Evolutionary conservation across 2,329 filamentous ascomycete genomes (phyloP).

Genomic region (Aureobasidium leucospermi): DNA sequence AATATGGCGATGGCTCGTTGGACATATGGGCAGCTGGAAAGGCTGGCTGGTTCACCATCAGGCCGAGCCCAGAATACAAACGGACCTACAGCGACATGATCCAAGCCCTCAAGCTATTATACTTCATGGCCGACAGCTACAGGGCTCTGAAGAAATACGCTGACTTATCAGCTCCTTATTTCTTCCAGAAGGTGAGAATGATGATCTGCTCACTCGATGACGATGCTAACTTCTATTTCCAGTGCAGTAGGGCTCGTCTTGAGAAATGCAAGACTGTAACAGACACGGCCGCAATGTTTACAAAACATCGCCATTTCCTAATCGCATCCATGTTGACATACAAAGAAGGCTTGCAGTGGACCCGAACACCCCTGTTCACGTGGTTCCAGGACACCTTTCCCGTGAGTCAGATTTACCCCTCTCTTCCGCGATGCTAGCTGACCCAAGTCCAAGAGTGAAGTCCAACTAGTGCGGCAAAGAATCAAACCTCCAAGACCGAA

Average conservation of each 20-base stretch:
- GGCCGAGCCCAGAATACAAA: slow-evolving; percentile 51
- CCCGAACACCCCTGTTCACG: slow-evolving; percentile 34
- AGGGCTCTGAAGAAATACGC: slow-evolving; percentile 17
- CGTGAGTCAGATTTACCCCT: not conserved
- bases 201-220: not conserved
- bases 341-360: slow-evolving; percentile 39
- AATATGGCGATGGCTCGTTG: slow-evolving; percentile 48
- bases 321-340: slow-evolving; percentile 38
- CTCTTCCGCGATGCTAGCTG: not conserved
- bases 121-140: slow-evolving; percentile 54
- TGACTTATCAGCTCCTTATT: not conserved
- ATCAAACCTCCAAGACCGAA: slow-evolving; percentile 3
- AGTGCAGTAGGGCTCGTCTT: not conserved
- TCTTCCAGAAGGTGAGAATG: slow-evolving; percentile 3
- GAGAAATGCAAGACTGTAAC: not conserved
- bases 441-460: not conserved
- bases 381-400: slow-evolving; percentile 33
- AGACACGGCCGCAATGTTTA: slow-evolving; percentile 31
- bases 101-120: slow-evolving; percentile 58
- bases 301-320: slow-evolving; percentile 35
- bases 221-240: not conserved
- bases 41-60: slow-evolving; percentile 63
- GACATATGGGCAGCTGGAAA: slow-evolving; percentile 60
- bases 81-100: slow-evolving; percentile 53
- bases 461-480: not conserved